These are phyloP conservation scores for Apophysomyces trapeziformis DNA, from an alignment of 371 early-diverging fungal species.

Conservation along the genomic window DNA sequence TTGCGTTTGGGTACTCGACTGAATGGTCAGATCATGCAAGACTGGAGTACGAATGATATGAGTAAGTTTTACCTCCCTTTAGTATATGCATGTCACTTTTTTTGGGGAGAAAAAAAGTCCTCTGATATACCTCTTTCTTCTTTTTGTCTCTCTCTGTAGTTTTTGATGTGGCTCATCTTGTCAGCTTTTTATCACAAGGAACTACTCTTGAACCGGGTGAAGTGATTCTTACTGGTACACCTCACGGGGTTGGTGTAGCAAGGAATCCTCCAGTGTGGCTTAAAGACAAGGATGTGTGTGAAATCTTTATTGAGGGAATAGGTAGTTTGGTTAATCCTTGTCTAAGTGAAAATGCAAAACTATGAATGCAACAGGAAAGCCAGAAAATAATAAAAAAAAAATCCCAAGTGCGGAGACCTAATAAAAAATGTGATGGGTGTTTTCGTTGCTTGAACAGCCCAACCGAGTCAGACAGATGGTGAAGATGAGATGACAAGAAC, in stretches of 20 bases:
- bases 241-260: constrained; percentile 60
- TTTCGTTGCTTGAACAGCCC: too few relatives aligned
- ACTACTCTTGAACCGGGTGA: constrained; percentile 63
- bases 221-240: constrained; percentile 67
- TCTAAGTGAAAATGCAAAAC: constrained; percentile 18
- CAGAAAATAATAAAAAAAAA: constrained; percentile 11
- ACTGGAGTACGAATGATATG: constrained; percentile 62
- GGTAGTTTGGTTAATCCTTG: constrained; percentile 58
- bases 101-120: not conserved
- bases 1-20: constrained; percentile 46
- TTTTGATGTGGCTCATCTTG: constrained; percentile 27
- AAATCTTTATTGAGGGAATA: constrained; percentile 57
- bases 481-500: too few relatives aligned
- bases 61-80: constrained; percentile 31
- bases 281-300: constrained; percentile 57
- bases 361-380: constrained; percentile 11
- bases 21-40: constrained; percentile 58
- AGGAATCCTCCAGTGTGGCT: constrained; percentile 56
- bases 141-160: constrained; percentile 9
- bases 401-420: constrained; percentile 3
- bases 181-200: constrained; percentile 61
- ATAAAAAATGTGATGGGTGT: not conserved
- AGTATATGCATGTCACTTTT: not conserved
- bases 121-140: too few relatives aligned
- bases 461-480: too few relatives aligned